A percentile compares a stretch with the other conserved stretches of the same genome.
These are phyloP conservation scores for Backusella macrospora DNA, from an alignment of 192 early-diverging fungal genomes.

Conservation along the genomic window DNA sequence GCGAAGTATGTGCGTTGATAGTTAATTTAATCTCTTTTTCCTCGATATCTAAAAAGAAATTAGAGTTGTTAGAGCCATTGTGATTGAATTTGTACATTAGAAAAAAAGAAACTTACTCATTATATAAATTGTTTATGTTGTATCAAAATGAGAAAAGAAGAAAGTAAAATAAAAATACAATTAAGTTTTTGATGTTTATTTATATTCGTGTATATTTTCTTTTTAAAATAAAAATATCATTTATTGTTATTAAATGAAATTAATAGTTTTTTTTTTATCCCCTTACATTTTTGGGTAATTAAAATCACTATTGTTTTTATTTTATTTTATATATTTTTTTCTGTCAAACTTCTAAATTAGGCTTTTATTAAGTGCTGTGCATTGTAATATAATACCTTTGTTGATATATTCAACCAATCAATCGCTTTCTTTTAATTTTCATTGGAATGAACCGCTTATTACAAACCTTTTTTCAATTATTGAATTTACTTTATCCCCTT, in stretches of 20 bases:
- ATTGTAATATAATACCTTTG: neutral
- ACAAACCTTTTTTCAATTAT: constrained; percentile 1
- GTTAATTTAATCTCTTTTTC: neutral
- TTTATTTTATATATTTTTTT: neutral
- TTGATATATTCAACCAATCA: neutral
- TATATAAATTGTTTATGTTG: neutral
- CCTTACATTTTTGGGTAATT: constrained; percentile 10
- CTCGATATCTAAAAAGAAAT: neutral
- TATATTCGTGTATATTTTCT: neutral
- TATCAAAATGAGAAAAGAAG: neutral
- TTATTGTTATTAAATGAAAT: constrained; percentile 7
- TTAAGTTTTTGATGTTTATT: neutral
- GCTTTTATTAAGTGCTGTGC: neutral
- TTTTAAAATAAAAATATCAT: neutral
- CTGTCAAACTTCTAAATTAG: constrained; percentile 16
- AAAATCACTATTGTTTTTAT: neutral
- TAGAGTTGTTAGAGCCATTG: too few species aligned
- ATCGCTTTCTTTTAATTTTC: neutral
- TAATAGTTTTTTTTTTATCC: neutral
- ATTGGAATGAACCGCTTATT: neutral
- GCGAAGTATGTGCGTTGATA: constrained; percentile 1
- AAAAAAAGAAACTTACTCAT: neutral
- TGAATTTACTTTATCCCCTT: constrained; percentile 10
- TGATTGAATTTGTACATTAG: neutral
- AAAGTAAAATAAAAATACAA: neutral